These are phyloP conservation scores for Thielaviopsis populi DNA, from an alignment of 2,329 filamentous ascomycete genomes.

Conservation along the genomic window DNA sequence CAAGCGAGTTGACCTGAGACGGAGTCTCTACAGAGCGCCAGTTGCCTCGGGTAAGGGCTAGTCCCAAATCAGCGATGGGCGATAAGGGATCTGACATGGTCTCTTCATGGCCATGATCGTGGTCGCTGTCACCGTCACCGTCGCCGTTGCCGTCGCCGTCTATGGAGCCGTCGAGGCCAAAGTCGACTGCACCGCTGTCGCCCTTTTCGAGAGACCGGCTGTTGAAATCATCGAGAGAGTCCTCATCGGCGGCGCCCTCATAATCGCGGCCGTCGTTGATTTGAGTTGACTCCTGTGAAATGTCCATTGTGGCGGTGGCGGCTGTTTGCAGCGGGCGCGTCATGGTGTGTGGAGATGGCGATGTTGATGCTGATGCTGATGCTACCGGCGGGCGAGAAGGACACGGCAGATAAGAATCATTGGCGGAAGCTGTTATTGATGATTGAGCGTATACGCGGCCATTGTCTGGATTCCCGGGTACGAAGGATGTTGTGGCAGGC, in stretches of 20 bases:
- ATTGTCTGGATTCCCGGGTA: background rate
- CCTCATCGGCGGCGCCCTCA: slow-evolving; percentile 27
- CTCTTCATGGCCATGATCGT: slow-evolving; percentile 25
- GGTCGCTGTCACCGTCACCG: slow-evolving; percentile 28
- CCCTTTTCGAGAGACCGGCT: slow-evolving; percentile 21
- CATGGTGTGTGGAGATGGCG: background rate
- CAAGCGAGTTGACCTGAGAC: slow-evolving; percentile 24
- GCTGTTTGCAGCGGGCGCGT: background rate
- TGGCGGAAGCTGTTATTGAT: background rate
- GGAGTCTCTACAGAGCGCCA: slow-evolving; percentile 25
- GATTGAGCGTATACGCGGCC: background rate
- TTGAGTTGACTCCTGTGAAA: slow-evolving; percentile 33
- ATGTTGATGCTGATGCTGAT: background rate
- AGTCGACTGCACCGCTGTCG: slow-evolving; percentile 19
- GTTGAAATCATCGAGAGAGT: slow-evolving; percentile 17
- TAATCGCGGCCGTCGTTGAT: slow-evolving; percentile 43
- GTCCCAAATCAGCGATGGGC: slow-evolving; percentile 23
- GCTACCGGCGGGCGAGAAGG: background rate
- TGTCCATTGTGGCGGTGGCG: slow-evolving; percentile 9
- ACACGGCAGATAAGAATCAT: background rate
- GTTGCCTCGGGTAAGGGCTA: slow-evolving; percentile 26
- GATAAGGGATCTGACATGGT: slow-evolving; percentile 25
- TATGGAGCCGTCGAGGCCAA: slow-evolving; percentile 25
- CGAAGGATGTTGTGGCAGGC: background rate
- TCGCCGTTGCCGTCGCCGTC: slow-evolving; percentile 30